Conservation (phyloP, 2,329 filamentous ascomycete genomes). For the Phialocephala subalpina region DNA sequence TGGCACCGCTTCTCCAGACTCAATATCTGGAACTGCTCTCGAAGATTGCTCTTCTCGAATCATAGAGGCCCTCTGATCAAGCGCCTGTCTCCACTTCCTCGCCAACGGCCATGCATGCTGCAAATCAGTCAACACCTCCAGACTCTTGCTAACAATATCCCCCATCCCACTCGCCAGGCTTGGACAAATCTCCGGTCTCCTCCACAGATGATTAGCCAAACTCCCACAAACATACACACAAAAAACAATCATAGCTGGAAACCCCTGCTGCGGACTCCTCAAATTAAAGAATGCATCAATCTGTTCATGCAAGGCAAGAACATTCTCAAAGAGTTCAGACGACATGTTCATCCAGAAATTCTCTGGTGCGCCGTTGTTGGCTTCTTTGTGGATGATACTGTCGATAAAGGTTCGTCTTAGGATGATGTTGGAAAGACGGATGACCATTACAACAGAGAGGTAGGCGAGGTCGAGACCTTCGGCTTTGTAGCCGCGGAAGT, state of each 20-base stretch:
- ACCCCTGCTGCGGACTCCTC: slow-evolving; percentile 41
- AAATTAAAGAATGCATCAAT: slow-evolving; percentile 45
- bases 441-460: slow-evolving; percentile 46
- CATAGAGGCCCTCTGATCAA: slow-evolving; percentile 14
- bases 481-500: slow-evolving; percentile 47
- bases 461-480: slow-evolving; percentile 47
- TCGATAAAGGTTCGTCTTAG: slow-evolving; percentile 46
- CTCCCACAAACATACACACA: slow-evolving; percentile 52
- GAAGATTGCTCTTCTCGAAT: slow-evolving; percentile 3
- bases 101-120: slow-evolving; percentile 39
- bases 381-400: slow-evolving; percentile 20
- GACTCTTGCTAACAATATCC: slow-evolving; percentile 20
- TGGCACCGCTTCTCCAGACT: not conserved
- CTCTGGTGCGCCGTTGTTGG: slow-evolving; percentile 30
- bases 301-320: slow-evolving; percentile 47
- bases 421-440: slow-evolving; percentile 48
- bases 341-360: slow-evolving; percentile 43
- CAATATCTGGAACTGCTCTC: not conserved
- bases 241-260: slow-evolving; percentile 47
- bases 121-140: slow-evolving; percentile 39
- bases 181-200: slow-evolving; percentile 33
- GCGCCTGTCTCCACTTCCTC: slow-evolving; percentile 14
- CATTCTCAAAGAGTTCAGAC: slow-evolving; percentile 46
- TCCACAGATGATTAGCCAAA: slow-evolving; percentile 45
- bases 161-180: not conserved